phyloP scores from a whole-genome alignment of 345 rosid species.

The Euphorbia peplus region DNA sequence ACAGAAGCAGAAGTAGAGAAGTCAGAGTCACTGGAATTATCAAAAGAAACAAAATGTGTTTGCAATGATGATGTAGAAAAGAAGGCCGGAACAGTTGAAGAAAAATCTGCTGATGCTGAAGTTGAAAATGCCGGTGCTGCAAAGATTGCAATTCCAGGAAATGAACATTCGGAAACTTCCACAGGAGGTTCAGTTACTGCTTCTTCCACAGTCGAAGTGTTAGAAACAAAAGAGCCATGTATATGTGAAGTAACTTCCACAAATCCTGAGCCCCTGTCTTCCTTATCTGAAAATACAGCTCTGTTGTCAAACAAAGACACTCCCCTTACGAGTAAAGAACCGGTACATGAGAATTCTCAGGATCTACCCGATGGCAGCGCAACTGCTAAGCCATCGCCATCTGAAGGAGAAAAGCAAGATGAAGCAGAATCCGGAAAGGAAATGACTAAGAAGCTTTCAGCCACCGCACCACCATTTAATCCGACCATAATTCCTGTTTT shows the following conservation, averaged over 20 bases:
- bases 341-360: constrained; percentile 31
- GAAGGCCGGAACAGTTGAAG: constrained; percentile 30
- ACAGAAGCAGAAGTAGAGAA: constrained; percentile 28
- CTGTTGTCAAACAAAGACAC: constrained; percentile 32
- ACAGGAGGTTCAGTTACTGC: constrained; percentile 21
- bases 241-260: constrained; percentile 30
- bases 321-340: constrained; percentile 31
- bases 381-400: constrained; percentile 30
- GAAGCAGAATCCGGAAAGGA: constrained; percentile 67
- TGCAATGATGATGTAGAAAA: constrained; percentile 21
- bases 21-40: constrained; percentile 23
- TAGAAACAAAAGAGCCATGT: constrained; percentile 25
- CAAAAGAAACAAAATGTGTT: constrained; percentile 26
- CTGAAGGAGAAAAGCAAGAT: constrained; percentile 60
- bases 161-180: constrained; percentile 25
- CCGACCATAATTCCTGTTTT: constrained; percentile 75
- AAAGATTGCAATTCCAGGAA: constrained; percentile 22
- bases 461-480: constrained; percentile 93
- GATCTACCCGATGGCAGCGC: constrained; percentile 36
- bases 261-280: constrained; percentile 27
- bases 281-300: constrained; percentile 27
- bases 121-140: constrained; percentile 27
- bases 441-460: constrained; percentile 81
- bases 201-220: constrained; percentile 24
- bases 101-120: constrained; percentile 22